These are phyloP conservation scores for Scutellaria barbata DNA, from an alignment of 257 asterid species.

Conservation along the genomic window DNA sequence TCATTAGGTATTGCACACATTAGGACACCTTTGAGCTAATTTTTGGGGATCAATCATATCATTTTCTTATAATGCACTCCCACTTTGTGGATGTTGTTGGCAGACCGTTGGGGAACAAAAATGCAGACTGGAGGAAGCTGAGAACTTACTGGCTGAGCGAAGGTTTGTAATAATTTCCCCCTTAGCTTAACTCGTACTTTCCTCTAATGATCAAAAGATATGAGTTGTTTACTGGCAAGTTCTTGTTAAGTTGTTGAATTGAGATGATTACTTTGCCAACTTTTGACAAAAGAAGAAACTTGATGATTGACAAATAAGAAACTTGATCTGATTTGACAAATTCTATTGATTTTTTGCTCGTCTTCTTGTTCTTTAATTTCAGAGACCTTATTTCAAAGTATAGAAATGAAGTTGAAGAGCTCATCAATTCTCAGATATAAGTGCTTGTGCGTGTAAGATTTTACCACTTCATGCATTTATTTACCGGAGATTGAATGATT, in stretches of 20 bases:
- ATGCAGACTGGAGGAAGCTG: constrained; percentile 63
- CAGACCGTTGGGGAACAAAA: constrained; percentile 93
- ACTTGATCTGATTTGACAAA: neutral
- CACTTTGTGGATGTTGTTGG: neutral
- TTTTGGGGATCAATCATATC: neutral
- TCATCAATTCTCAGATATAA: constrained; percentile 63
- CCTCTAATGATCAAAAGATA: neutral
- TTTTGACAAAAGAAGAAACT: neutral
- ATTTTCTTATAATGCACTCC: constrained; percentile 25
- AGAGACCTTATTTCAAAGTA: constrained; percentile 78
- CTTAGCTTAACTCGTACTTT: neutral
- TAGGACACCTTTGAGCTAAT: constrained; percentile 16
- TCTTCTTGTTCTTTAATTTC: constrained; percentile 34
- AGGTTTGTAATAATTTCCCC: constrained; percentile 48
- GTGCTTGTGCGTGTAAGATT: neutral
- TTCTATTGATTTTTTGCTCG: constrained; percentile 12
- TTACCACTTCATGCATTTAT: constrained; percentile 10
- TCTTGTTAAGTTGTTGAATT: neutral
- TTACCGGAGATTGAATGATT: constrained; percentile 6
- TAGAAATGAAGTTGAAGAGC: constrained; percentile 69
- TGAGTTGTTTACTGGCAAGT: neutral
- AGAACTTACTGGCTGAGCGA: constrained; percentile 59
- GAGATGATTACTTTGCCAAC: neutral
- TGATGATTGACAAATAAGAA: neutral
- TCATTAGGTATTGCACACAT: too few relatives aligned